Percentiles rank a stretch among this genome's conserved stretches.
Evolutionary conservation across 495 filamentous ascomycete species (phyloP).

Genomic region (Trichoderma parareesei): DNA sequence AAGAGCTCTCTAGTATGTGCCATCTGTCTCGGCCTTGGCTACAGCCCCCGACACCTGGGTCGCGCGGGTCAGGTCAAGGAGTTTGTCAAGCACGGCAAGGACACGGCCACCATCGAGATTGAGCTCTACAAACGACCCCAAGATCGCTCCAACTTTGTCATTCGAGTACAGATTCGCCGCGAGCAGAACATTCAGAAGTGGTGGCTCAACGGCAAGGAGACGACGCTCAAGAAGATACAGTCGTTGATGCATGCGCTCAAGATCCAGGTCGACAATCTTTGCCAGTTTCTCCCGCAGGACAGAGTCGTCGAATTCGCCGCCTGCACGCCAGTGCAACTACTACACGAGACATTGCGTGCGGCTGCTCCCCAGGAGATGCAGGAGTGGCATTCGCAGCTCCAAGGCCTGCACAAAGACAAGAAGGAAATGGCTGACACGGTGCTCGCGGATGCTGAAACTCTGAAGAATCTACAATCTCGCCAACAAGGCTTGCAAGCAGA

Average conservation of each 20-base stretch:
- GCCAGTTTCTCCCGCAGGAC: slow-evolving; percentile 96
- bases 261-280: slow-evolving; percentile 96
- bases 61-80: slow-evolving; percentile 78
- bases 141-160: slow-evolving; percentile 54
- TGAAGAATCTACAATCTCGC: slow-evolving; percentile 59
- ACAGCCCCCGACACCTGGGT: slow-evolving; percentile 72
- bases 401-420: slow-evolving; percentile 58
- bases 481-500: slow-evolving; percentile 75
- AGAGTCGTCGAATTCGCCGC: slow-evolving; percentile 91
- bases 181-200: slow-evolving; percentile 75
- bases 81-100: slow-evolving; percentile 85
- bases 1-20: slow-evolving; percentile 98
- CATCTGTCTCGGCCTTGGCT: slow-evolving; percentile 89
- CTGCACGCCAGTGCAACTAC: slow-evolving; percentile 73
- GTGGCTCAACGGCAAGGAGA: slow-evolving; percentile 55
- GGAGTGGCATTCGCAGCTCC: slow-evolving; percentile 67
- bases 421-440: slow-evolving; percentile 54
- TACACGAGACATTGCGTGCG: slow-evolving; percentile 77
- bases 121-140: slow-evolving; percentile 59
- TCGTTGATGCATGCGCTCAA: slow-evolving; percentile 57
- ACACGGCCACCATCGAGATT: slow-evolving; percentile 77
- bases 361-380: slow-evolving; percentile 75
- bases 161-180: slow-evolving; percentile 65
- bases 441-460: slow-evolving; percentile 48
- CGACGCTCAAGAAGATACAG: slow-evolving; percentile 50